Evolutionary conservation across 306 rosid species (phyloP), one percentile per base, ranked within the genome.

Genomic region (Sechiopsis laciniata): DNA sequence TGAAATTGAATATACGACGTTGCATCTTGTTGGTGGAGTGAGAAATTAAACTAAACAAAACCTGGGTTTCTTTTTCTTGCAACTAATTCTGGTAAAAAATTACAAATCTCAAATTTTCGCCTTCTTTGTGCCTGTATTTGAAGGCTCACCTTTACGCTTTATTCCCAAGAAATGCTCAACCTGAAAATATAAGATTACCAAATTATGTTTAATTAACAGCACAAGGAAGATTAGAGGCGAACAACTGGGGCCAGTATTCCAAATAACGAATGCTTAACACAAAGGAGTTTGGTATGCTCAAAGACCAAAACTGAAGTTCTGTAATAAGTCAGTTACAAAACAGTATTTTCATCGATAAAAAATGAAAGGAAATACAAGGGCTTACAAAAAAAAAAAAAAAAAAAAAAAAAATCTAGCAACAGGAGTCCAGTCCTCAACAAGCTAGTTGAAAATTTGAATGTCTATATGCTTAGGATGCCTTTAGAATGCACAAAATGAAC

Each of bases 131-230:
- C 88, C 90, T 2, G 86, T 79, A 80, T 70, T 83, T 58, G 85
- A 55, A 29, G 88, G 51, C 70, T 90, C 97, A 3, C 85, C 86
- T 83, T 90, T 89, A 78, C 96, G 89, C 87, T 90, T 94, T 45
- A 94, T 90, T 72, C 98, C 98, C 78, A 94, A 83, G 80, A 86
- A 94, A 81, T 90, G 96, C 79, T 94, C 97, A 20, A 90, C 98
- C 98, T 90, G 86, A 78, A 74, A 78, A 69, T 26, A 17, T 26
- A 17, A 10, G 46, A 78, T 7, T 40, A 14, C 9, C 26, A 21
- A 71, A 10, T 55, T 8, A 24, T 52, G 16, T 67, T 14, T 14
- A 56, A 56, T 16, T 54, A 54, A 29, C 24, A 22, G 24, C n/a
- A 4, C 32, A 57, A 8, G 10, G 14, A 16, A 32, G 6, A 2